These are phyloP conservation scores for Protostelium mycophagum DNA, from an alignment of 78 protist genomes.

Conservation along the genomic window DNA sequence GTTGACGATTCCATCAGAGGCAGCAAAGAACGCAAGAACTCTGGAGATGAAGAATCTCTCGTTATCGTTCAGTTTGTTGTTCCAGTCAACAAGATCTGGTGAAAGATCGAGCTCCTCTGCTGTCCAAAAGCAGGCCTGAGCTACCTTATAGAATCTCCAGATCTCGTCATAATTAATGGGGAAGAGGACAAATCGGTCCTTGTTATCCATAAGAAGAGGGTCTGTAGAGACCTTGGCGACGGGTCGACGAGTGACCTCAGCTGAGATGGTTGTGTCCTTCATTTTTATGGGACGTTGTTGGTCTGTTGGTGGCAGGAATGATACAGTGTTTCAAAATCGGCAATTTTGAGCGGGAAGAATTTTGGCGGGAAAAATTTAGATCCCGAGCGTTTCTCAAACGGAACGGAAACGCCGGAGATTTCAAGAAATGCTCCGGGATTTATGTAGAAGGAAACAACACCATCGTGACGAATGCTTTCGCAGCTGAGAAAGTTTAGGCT, in stretches of 20 bases:
- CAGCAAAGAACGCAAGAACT: slow-evolving; percentile 97
- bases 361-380: no score
- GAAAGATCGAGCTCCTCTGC: slow-evolving; percentile 95
- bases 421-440: no score
- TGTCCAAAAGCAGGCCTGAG: slow-evolving; percentile 94
- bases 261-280: neutral
- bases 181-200: slow-evolving; percentile 85
- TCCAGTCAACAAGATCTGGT: slow-evolving; percentile 80
- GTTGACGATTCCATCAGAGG: slow-evolving; percentile 95
- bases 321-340: neutral
- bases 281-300: no score
- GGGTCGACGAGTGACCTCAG: neutral
- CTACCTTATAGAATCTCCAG: slow-evolving; percentile 94
- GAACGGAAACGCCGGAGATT: no score
- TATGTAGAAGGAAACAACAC: no score
- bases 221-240: slow-evolving; percentile 3
- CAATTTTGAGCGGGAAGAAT: no score
- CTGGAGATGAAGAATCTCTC: slow-evolving; percentile 90
- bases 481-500: no score
- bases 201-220: slow-evolving; percentile 62
- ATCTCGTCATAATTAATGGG: slow-evolving; percentile 85
- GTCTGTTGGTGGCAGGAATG: neutral
- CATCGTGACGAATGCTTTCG: no score
- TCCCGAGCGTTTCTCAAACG: no score
- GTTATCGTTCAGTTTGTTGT: slow-evolving; percentile 68